Percentiles rank a stretch among this genome's conserved stretches.
Conservation (phyloP, 148 eudicot genomes). For the Rheum nobile region DNA sequence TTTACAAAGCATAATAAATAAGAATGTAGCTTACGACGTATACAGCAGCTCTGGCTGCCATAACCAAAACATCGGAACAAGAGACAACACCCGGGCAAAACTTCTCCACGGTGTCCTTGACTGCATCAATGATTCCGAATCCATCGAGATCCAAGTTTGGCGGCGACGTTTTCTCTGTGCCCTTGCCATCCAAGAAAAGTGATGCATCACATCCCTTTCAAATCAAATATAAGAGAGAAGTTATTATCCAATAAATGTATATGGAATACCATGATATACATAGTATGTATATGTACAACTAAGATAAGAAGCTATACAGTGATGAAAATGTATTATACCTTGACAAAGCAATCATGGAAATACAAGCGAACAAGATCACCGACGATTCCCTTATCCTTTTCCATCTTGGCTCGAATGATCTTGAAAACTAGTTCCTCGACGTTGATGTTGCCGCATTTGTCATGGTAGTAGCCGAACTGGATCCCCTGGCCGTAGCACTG, state of each 20-base stretch:
- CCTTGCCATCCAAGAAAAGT: neutral
- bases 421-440: conserved; percentile 30
- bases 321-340: conserved; percentile 13
- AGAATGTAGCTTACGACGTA: conserved; percentile 15
- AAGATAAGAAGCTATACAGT: no score
- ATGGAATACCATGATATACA: no score
- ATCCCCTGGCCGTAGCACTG: conserved; percentile 21
- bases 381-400: conserved; percentile 16
- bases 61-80: conserved; percentile 38
- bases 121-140: neutral
- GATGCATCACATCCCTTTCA: conserved; percentile 24
- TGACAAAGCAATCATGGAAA: conserved; percentile 55
- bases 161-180: neutral
- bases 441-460: conserved; percentile 31
- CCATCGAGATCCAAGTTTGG: conserved; percentile 3
- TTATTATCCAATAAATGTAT: no score
- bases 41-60: conserved; percentile 34
- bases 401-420: conserved; percentile 13
- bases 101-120: conserved; percentile 30
- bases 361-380: conserved; percentile 45
- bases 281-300: no score
- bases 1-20: neutral
- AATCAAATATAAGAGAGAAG: neutral
- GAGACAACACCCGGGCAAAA: conserved; percentile 42
- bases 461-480: conserved; percentile 31